Base-by-base conservation (phyloP, 1,284 basidiomycete genomes). In the Leccinum pachyderme region DNA sequence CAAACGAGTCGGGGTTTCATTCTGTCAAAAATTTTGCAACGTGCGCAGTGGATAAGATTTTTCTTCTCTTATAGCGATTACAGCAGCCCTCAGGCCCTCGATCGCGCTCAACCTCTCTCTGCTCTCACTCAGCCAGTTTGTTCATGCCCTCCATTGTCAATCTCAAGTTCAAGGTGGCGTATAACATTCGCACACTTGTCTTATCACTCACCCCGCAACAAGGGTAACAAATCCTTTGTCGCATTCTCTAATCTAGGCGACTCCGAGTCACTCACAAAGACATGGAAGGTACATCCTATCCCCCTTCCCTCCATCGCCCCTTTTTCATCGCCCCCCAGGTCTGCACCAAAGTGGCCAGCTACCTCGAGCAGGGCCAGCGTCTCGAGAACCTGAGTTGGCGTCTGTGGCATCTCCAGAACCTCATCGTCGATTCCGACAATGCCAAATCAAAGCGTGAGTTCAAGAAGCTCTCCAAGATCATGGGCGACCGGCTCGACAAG, bases 181-280 rank as follows among this genome's bases (percentile, higher is more conserved):
- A 24, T 7, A 12, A 35, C 52, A 55, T 44, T 56, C 59, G 57
- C 25, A 28, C 59, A 57, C 18, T 11, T 6, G 3, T 33, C 41
- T 37, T 9, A 12, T 59, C 1, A 49, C 63, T 65, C 59, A 69
- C 57, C 54, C 59, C 47, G 13, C 12, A 55, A 43, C 29, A 66
- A 91, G 89, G 89, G 89, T 74, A 91, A 91, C 82, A 91, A 91
- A 78, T 91, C 89, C 71, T 92, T 92, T 72, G 88, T 91, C 72
- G 88, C 89, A 59, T 91, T 92, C 76, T 88, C 86, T 71, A 90
- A 91, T 75, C 82, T 92, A 72, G 77, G 81, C 76, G 89, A 92
- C 76, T 78, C 81, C 56, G 90, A 91, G 71, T 81, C 88, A 57
- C 77, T 92, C 69, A 89, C 89, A 52, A 89, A 85, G 78, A 92